phyloP scores from a whole-genome alignment of 2,329 filamentous ascomycete species.

The Keithomyces neogunnii region DNA sequence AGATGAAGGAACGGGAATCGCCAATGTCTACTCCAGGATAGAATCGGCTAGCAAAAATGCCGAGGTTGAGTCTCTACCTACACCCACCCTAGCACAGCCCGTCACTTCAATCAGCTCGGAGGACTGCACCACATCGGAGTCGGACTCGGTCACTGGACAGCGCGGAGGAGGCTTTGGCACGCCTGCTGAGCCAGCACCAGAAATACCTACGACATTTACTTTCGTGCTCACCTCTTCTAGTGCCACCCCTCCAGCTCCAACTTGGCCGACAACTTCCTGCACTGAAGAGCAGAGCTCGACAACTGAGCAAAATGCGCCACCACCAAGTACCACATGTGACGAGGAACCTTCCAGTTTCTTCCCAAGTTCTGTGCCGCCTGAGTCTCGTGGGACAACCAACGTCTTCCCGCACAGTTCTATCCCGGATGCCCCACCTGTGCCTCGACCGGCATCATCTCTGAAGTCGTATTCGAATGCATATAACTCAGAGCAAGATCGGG shows the following conservation, averaged over 20 bases:
- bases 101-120: slow-evolving; percentile 2
- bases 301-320: neutral
- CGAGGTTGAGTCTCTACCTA: slow-evolving; percentile 4
- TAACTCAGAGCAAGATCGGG: slow-evolving; percentile 2
- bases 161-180: slow-evolving; percentile 4
- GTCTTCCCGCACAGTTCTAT: slow-evolving; percentile 1
- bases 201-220: slow-evolving; percentile 6
- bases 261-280: slow-evolving; percentile 1
- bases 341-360: neutral
- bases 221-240: neutral
- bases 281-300: neutral
- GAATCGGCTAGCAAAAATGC: slow-evolving; percentile 7
- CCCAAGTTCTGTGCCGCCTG: neutral
- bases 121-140: neutral
- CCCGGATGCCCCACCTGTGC: neutral
- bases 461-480: slow-evolving; percentile 4
- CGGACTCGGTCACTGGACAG: neutral
- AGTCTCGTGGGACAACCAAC: neutral
- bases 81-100: slow-evolving; percentile 2
- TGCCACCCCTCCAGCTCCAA: neutral
- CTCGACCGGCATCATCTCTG: neutral
- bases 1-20: slow-evolving; percentile 16
- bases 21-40: slow-evolving; percentile 22
- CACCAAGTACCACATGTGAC: slow-evolving; percentile 1
- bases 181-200: slow-evolving; percentile 9